Base-by-base conservation (phyloP, 768 basidiomycete species). In the Kwoniella sp. region DNA sequence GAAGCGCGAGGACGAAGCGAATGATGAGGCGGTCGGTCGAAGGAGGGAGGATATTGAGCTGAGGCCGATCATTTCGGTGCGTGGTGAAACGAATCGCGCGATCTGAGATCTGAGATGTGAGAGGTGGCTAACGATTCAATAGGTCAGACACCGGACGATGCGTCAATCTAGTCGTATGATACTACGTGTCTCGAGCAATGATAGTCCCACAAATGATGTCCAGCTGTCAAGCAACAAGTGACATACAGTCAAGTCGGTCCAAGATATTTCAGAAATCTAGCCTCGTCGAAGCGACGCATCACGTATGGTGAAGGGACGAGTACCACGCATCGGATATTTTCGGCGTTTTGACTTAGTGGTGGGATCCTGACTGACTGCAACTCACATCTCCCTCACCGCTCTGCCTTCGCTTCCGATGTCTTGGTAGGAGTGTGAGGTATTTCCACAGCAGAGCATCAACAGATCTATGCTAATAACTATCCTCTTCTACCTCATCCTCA, bases 1-100 rank as follows among this genome's bases (percentile, higher is more conserved):
- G 13, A 64, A 37, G 45, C 73, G 51, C 8, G 73, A 74, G 4
- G 67, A 65, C 9, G 73, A 73, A 26, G 75, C 75, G 57, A 72
- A 48, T 13, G 66, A 55, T 12, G 69, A 38, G 50, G 61, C 25
- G 7, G 70, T 65, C 11, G 73, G 69, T n/a, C 70, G 66, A 9
- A 70, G 23, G 9, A 72, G 22, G 5, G 61, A 41, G 17, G 59
- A 37, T 50, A 69, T 55, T 31, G 61, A 38, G 17, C 41, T 45
- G 41, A 45, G 41, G 41, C 59, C 55, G 34, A 67, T 52, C 66
- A 73, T 69, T 9, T 8, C 61, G 34, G 34, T 13, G 41, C 9
- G n/a, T n/a, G n/a, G n/a, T n/a, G n/a, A n/a, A n/a, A n/a, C n/a
- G n/a, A n/a, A n/a, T n/a, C n/a, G n/a, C n/a, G n/a, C n/a, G n/a